A percentile compares a stretch with the other conserved stretches of the same genome.
Conservation (phyloP, 106 monocot genomes). For the Dendrobium huoshanense region DNA sequence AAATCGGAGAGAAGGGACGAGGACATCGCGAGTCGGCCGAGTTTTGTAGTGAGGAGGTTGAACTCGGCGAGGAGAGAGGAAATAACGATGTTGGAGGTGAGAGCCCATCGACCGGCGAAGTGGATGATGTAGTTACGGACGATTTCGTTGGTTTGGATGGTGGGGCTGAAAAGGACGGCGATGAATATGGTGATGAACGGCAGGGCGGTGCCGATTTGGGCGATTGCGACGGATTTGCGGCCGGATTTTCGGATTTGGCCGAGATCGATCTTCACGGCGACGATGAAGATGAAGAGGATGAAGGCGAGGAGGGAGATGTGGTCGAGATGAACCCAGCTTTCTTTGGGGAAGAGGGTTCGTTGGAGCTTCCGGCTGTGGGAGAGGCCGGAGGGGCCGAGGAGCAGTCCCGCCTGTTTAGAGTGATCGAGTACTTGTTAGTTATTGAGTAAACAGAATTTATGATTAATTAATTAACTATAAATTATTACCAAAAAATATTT, state of each 20-base stretch:
- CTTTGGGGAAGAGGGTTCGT: conserved; percentile 13
- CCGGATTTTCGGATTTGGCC: conserved; percentile 32
- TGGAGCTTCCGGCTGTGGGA: conserved; percentile 21
- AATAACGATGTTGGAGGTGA: conserved; percentile 36
- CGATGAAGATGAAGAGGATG: conserved; percentile 43
- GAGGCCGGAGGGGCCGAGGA: conserved; percentile 38
- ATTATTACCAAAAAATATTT: too few species aligned
- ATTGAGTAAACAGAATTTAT: too few species aligned
- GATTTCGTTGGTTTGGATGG: not conserved
- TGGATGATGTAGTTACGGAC: not conserved
- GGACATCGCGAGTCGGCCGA: conserved; percentile 63
- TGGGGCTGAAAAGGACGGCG: not conserved
- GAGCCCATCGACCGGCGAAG: conserved; percentile 18
- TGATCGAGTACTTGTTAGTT: too few species aligned
- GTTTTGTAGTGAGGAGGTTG: conserved; percentile 55
- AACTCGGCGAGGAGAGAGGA: conserved; percentile 47
- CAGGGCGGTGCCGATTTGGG: conserved; percentile 15
- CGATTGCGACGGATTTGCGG: conserved; percentile 30
- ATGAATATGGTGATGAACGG: not conserved
- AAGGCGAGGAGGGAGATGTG: conserved; percentile 22
- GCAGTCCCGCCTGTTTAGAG: conserved; percentile 27
- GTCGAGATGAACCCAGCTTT: conserved; percentile 38
- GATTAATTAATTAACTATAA: too few species aligned
- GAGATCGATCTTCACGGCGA: conserved; percentile 56
- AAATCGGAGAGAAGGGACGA: conserved; percentile 40